Conservation (phyloP, 371 early-diverging fungal genomes). For the Parasitella parasitica region DNA sequence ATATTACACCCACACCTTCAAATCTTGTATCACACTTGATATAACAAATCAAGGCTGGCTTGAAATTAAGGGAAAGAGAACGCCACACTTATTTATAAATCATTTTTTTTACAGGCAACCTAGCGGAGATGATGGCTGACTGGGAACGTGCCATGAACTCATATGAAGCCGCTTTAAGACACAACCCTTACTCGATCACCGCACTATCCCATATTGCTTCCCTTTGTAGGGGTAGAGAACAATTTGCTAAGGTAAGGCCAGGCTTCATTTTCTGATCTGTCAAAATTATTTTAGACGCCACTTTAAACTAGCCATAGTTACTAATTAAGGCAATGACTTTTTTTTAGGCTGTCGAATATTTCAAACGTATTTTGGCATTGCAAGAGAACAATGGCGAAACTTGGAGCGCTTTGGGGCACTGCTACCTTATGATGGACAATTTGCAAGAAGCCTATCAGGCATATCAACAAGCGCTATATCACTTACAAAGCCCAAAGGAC, state of each 20-base stretch:
- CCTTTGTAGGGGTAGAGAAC: conserved; percentile 69
- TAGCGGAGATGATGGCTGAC: conserved; percentile 80
- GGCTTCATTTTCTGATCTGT: background rate
- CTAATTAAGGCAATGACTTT: background rate
- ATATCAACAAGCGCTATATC: conserved; percentile 34
- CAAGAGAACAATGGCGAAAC: conserved; percentile 84
- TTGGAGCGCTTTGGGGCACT: conserved; percentile 92
- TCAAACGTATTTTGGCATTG: conserved; percentile 72
- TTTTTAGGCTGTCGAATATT: conserved; percentile 1
- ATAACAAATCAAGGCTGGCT: conserved; percentile 7
- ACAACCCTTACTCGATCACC: conserved; percentile 84
- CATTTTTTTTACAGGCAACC: conserved; percentile 39
- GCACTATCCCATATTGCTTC: conserved; percentile 77
- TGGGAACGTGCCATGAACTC: conserved; percentile 77
- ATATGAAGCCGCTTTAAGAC: conserved; percentile 85
- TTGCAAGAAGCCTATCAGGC: conserved; percentile 83
- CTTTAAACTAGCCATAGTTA: background rate
- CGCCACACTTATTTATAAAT: conserved; percentile 13
- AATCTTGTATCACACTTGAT: background rate
- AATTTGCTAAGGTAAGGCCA: conserved; percentile 50
- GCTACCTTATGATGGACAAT: conserved; percentile 92
- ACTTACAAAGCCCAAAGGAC: conserved; percentile 88
- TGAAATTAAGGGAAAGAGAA: background rate
- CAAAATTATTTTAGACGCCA: background rate
- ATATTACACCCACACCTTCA: background rate